A percentile compares a stretch with the other conserved stretches of the same genome.
Conservation (phyloP, 352 stramenopile genomes). For the Nothophytophthora sp. region DNA sequence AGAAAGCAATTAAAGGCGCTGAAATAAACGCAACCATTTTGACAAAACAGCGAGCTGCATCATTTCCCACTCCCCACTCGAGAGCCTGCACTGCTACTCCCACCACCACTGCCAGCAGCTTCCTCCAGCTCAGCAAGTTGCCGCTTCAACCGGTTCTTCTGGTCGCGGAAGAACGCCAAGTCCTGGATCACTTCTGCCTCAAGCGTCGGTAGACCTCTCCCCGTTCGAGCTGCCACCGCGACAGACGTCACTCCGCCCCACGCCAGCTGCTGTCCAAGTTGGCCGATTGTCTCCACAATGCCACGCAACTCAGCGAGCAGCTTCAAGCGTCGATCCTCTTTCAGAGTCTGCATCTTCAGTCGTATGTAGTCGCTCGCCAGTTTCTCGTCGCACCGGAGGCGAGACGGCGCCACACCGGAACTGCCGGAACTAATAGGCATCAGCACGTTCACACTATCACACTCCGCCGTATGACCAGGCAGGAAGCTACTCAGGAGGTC, state of each 20-base stretch:
- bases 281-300: conserved; percentile 37
- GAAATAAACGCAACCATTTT: too few relatives aligned
- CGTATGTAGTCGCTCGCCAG: conserved; percentile 31
- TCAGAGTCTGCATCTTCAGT: conserved; percentile 25
- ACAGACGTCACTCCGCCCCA: conserved; percentile 37
- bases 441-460: conserved; percentile 7
- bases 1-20: too few relatives aligned
- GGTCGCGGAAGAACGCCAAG: conserved; percentile 46
- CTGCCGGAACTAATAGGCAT: too few relatives aligned
- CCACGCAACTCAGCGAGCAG: conserved; percentile 38
- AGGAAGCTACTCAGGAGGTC: too few relatives aligned
- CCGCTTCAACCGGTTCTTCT: conserved; percentile 40
- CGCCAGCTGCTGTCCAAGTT: conserved; percentile 34
- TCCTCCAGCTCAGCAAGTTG: conserved; percentile 24
- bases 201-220: conserved; percentile 10
- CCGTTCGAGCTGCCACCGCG: conserved; percentile 20
- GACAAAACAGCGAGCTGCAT: too few relatives aligned
- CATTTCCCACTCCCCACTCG: too few relatives aligned
- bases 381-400: conserved; percentile 20
- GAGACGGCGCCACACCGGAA: conserved; percentile 6
- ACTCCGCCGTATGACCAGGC: too few relatives aligned
- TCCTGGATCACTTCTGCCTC: conserved; percentile 39
- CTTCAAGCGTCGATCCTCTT: conserved; percentile 35
- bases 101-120: background rate
- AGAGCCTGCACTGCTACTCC: too few relatives aligned